Base-by-base conservation (phyloP, 1,139 yeast genomes). In the Zygotorulaspora mrakii region DNA sequence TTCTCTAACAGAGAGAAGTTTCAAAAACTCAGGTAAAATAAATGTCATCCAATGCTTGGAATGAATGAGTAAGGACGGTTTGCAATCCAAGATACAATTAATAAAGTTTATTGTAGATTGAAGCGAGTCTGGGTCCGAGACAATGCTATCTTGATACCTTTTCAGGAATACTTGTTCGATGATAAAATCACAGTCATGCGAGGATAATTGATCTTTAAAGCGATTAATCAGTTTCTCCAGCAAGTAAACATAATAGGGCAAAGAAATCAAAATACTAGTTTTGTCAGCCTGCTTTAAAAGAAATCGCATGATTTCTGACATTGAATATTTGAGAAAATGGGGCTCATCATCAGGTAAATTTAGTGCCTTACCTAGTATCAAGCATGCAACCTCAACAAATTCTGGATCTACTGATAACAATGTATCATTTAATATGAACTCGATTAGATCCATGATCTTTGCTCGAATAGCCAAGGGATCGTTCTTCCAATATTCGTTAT, bases 1-100 rank as follows among this genome's bases (percentile, higher is more conserved):
- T 57, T 86, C 95, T 36, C 72, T 71, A 0, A 79, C 71, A 6
- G 63, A 54, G 30, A 85, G 63, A 10, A 76, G 69, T 5, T 66
- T 60, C 3, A 81, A 39, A 30, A 59, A 54, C 25, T 61, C 59
- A 13, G 65, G 64, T 17, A 79, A 35, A 9, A 77, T 52, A 10
- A 67, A 64, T 33, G 46, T 33, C 10, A 47, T 35, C 59, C 73
- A 67, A 2, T 57, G 47, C 3, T 52, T 46, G n/a, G 67, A 55
- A 12, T 68, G 56, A 2, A 80, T 46, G 1, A 78, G 52, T 25
- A 76, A 61, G 0, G 68, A 58, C 0, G 89, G 89, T 40, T 64
- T 69, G 13, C 64, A 65, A 11, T 76, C 76, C 21, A 80, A 42
- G 0, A 78, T 59, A 0, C 77, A 67, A 4, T 76, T 75, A 12